Percentiles rank a stretch among this genome's conserved stretches.
These are phyloP conservation scores for Trametes meyenii DNA, from an alignment of 768 basidiomycete species.

Conservation along the genomic window DNA sequence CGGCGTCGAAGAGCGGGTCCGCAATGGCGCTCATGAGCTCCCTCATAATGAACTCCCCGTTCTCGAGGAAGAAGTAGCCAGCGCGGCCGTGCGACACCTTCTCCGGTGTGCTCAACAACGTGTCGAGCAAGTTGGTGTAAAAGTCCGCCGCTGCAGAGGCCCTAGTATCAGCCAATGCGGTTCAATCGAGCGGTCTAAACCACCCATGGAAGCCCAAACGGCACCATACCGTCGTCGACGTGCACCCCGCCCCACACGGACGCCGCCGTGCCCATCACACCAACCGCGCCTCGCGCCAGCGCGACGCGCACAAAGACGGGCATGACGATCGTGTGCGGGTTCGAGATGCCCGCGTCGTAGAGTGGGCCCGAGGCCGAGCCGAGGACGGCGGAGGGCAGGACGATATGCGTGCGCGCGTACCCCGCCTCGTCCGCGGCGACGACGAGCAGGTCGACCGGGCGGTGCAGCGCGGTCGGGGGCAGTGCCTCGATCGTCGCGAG, in stretches of 20 bases:
- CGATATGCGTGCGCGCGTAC: conserved; percentile 52
- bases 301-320: conserved; percentile 46
- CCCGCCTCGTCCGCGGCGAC: conserved; percentile 47
- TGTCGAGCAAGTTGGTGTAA: conserved; percentile 43
- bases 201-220: conserved; percentile 8
- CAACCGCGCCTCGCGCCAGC: conserved; percentile 49
- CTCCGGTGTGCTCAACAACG: conserved; percentile 29
- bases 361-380: conserved; percentile 61
- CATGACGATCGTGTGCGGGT: conserved; percentile 52
- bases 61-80: conserved; percentile 37
- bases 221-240: conserved; percentile 43
- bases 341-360: conserved; percentile 52
- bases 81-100: conserved; percentile 36
- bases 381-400: conserved; percentile 59
- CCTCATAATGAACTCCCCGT: conserved; percentile 30
- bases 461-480: conserved; percentile 49
- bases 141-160: conserved; percentile 43
- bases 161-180: not conserved
- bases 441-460: conserved; percentile 51
- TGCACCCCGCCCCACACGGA: conserved; percentile 63
- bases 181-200: no score
- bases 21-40: conserved; percentile 39
- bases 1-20: conserved; percentile 35
- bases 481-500: conserved; percentile 49
- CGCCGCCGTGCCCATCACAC: conserved; percentile 55